Evolutionary conservation across 192 early-diverging fungal genomes (phyloP).

Genomic region (Phlyctochytrium bullatum): DNA sequence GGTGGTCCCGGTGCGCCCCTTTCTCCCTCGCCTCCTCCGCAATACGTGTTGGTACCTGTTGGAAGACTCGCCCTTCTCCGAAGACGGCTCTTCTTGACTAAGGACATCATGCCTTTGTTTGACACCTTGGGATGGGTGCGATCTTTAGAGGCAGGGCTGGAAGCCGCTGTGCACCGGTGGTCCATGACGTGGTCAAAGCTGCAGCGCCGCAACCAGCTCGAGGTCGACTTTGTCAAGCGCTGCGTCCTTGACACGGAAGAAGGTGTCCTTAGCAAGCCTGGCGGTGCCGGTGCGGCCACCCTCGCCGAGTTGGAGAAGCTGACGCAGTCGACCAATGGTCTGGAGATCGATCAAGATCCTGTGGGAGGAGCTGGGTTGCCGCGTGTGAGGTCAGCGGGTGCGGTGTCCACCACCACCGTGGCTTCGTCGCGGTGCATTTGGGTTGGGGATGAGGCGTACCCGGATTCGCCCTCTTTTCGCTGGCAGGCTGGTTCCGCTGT

Average conservation of each 20-base stretch:
- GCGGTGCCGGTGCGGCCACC: too few relatives aligned
- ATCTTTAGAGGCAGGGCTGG: constrained; percentile 69
- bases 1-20: background rate
- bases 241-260: background rate
- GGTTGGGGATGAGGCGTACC: background rate
- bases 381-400: background rate
- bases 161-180: constrained; percentile 21
- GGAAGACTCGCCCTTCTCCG: constrained; percentile 29
- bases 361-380: background rate
- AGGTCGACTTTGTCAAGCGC: background rate
- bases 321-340: background rate
- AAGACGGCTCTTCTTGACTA: constrained; percentile 66
- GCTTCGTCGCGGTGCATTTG: background rate
- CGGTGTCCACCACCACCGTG: background rate
- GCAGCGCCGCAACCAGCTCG: background rate
- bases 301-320: background rate
- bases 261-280: background rate
- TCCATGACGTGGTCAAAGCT: background rate
- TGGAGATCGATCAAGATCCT: background rate
- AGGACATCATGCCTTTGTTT: constrained; percentile 80
- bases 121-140: constrained; percentile 85
- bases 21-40: constrained; percentile 16
- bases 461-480: too few relatives aligned
- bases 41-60: constrained; percentile 3
- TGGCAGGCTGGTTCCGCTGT: too few relatives aligned